A percentile compares a stretch with the other conserved stretches of the same genome.
phyloP scores from a whole-genome alignment of 108 stramenopile species.

The Nitzschia putrida region DNA sequence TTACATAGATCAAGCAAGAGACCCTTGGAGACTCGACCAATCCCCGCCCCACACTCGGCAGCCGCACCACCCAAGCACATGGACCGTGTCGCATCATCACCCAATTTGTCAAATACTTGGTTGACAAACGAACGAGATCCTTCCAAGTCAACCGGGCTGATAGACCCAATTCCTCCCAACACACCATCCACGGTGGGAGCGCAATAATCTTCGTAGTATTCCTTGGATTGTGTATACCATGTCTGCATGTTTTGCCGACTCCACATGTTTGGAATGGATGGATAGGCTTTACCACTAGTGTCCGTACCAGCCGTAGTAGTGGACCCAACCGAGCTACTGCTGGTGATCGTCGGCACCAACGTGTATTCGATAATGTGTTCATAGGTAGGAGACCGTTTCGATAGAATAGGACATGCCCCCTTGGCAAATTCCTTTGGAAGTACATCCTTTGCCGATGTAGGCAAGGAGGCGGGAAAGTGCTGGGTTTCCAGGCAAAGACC shows the following conservation, averaged over 20 bases:
- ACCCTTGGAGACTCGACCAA: conserved; percentile 90
- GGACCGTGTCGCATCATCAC: conserved; percentile 15
- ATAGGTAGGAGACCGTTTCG: conserved; percentile 53
- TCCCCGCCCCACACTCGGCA: conserved; percentile 84
- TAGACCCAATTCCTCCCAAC: conserved; percentile 83
- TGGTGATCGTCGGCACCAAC: conserved; percentile 14
- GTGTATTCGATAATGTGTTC: conserved; percentile 45
- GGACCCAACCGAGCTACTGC: background rate
- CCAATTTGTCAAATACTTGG: conserved; percentile 22
- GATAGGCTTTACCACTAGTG: conserved; percentile 29
- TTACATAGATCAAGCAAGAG: conserved; percentile 75
- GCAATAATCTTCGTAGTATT: conserved; percentile 90
- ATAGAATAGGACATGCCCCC: conserved; percentile 67
- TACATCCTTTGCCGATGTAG: background rate
- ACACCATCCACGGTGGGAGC: conserved; percentile 85
- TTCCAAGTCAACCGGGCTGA: conserved; percentile 77
- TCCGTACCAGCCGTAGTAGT: conserved; percentile 26
- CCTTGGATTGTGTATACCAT: conserved; percentile 82
- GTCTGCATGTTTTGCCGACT: conserved; percentile 32
- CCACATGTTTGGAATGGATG: conserved; percentile 47
- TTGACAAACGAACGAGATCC: conserved; percentile 74
- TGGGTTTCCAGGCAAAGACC: conserved; percentile 88
- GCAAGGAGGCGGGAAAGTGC: conserved; percentile 76
- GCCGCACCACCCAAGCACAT: conserved; percentile 35
- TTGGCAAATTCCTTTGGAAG: conserved; percentile 46